These are phyloP conservation scores for Fraxinus paxiana DNA, from an alignment of 305 asterid species.

Conservation along the genomic window DNA sequence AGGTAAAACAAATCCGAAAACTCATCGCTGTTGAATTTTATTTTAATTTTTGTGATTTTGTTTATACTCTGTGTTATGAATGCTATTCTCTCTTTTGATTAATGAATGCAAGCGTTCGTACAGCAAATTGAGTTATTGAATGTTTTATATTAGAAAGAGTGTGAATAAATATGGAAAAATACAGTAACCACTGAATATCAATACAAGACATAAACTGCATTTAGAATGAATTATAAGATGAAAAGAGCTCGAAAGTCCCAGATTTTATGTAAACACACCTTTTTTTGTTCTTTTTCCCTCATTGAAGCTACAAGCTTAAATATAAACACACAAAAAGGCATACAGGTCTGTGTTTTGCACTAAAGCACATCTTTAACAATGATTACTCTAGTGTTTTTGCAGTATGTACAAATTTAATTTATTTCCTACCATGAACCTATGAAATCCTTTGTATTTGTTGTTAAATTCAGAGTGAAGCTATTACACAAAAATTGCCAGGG, in stretches of 20 bases:
- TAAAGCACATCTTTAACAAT: neutral
- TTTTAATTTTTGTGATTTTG: neutral
- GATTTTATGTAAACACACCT: neutral
- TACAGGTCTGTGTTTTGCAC: neutral
- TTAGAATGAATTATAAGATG: neutral
- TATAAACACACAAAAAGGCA: neutral
- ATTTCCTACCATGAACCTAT: neutral
- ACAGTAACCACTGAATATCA: neutral
- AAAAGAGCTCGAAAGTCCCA: neutral
- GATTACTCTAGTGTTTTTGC: neutral
- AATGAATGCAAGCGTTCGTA: neutral
- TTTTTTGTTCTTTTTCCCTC: neutral
- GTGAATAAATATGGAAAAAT: neutral
- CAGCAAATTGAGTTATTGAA: neutral
- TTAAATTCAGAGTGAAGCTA: constrained; percentile 45
- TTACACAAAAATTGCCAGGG: constrained; percentile 37
- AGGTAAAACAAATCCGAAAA: constrained; percentile 31
- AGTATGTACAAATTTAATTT: neutral
- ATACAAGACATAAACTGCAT: neutral
- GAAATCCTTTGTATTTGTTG: constrained; percentile 2
- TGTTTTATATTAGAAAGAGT: neutral
- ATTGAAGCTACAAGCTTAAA: neutral
- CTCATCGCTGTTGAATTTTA: neutral
- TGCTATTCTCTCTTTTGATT: neutral
- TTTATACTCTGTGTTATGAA: neutral